A percentile compares a stretch with the other conserved stretches of the same genome.
These are phyloP conservation scores for Limnanthes douglasii DNA, from an alignment of 345 rosid genomes.

Conservation along the genomic window DNA sequence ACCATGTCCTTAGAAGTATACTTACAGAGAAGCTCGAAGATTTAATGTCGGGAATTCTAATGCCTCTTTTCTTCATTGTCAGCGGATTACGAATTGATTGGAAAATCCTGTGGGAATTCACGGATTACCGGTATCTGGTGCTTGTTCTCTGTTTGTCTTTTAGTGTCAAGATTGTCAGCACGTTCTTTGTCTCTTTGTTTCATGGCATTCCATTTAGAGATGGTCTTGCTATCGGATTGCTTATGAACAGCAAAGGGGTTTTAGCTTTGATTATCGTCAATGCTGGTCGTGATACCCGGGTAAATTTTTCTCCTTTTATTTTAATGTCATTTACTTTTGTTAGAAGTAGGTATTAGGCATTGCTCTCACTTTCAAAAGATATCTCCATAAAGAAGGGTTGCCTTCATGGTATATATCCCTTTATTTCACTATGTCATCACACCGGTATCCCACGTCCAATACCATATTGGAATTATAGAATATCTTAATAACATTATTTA, in stretches of 20 bases:
- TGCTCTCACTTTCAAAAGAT: too few species aligned
- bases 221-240: constrained; percentile 28
- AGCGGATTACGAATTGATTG: constrained; percentile 26
- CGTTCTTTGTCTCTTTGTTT: constrained; percentile 17
- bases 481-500: too few species aligned
- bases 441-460: too few species aligned
- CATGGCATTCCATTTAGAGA: constrained; percentile 19
- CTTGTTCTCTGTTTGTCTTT: constrained; percentile 12
- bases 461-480: too few species aligned
- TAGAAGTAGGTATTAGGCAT: too few species aligned
- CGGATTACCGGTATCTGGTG: constrained; percentile 8
- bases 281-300: constrained; percentile 35
- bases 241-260: constrained; percentile 69
- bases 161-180: constrained; percentile 26
- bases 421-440: too few species aligned
- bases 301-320: too few species aligned
- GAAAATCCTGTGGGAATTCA: constrained; percentile 7
- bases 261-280: constrained; percentile 36
- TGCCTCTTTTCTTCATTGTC: constrained; percentile 33
- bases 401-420: too few species aligned
- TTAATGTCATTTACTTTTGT: too few species aligned
- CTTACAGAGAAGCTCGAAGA: constrained; percentile 34
- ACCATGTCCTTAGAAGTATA: constrained; percentile 15
- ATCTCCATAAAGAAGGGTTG: too few species aligned
- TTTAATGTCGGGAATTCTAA: constrained; percentile 24